These are phyloP conservation scores for Diaporthe ampelina DNA, from an alignment of 2,329 filamentous ascomycete genomes.

Conservation along the genomic window DNA sequence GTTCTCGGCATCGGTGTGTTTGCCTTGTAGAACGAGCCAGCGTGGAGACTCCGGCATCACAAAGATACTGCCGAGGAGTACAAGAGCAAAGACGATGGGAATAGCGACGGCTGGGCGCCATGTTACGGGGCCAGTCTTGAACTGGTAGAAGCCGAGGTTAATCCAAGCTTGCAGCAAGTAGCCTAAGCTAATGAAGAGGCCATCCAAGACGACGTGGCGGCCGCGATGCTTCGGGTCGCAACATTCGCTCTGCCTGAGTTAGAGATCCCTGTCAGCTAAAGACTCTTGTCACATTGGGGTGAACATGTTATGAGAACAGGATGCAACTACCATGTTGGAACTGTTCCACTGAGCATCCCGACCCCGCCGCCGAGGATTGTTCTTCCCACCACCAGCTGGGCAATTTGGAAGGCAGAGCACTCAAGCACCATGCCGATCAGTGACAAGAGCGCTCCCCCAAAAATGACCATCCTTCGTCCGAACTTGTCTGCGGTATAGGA, in stretches of 20 bases:
- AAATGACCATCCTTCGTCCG: slow-evolving; percentile 57
- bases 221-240: slow-evolving; percentile 58
- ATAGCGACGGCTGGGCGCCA: slow-evolving; percentile 54
- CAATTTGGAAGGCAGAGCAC: slow-evolving; percentile 53
- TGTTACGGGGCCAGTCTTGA: slow-evolving; percentile 36
- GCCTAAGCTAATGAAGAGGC: slow-evolving; percentile 43
- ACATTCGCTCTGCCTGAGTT: slow-evolving; percentile 52
- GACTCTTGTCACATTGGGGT: too few relatives aligned
- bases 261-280: neutral
- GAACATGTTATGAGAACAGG: too few relatives aligned
- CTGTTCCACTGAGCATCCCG: slow-evolving; percentile 55
- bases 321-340: slow-evolving; percentile 52
- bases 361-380: slow-evolving; percentile 56
- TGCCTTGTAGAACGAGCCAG: slow-evolving; percentile 16
- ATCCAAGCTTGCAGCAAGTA: slow-evolving; percentile 42
- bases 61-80: slow-evolving; percentile 53
- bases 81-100: slow-evolving; percentile 49
- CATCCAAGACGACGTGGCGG: slow-evolving; percentile 54
- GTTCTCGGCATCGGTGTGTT: neutral
- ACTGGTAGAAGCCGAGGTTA: slow-evolving; percentile 40
- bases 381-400: slow-evolving; percentile 59
- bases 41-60: slow-evolving; percentile 52
- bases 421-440: slow-evolving; percentile 60
- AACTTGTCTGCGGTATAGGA: slow-evolving; percentile 55
- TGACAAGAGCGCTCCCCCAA: slow-evolving; percentile 55